A percentile compares a stretch with the other conserved stretches of the same genome.
phyloP scores from a whole-genome alignment of 257 asterid genomes.

The Lycium ferocissimum region DNA sequence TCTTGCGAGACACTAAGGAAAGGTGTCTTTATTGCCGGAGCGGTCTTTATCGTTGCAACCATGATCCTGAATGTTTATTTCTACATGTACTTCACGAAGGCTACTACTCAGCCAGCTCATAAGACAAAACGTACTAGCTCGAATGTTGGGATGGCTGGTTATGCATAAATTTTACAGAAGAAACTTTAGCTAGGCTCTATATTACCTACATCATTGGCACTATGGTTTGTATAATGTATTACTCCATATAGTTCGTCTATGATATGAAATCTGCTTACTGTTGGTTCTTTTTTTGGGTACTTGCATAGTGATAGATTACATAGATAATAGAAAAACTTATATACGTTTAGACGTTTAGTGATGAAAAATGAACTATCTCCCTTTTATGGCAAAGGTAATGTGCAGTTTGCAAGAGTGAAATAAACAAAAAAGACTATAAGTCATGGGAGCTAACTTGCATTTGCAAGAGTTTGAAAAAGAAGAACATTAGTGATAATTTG shows the following conservation, averaged over 20 bases:
- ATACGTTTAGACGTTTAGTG: not conserved
- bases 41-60: conserved; percentile 78
- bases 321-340: not conserved
- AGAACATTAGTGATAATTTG: no score
- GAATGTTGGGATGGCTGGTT: conserved; percentile 64
- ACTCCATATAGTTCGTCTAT: not conserved
- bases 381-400: not conserved
- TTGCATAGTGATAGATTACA: not conserved
- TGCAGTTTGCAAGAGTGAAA: no score
- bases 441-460: no score
- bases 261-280: not conserved
- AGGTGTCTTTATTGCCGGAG: conserved; percentile 93
- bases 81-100: conserved; percentile 80
- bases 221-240: not conserved
- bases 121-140: conserved; percentile 58
- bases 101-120: conserved; percentile 64
- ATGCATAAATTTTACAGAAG: conserved; percentile 43
- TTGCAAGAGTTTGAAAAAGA: no score
- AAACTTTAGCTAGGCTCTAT: conserved; percentile 21
- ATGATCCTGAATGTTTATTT: conserved; percentile 78
- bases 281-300: not conserved
- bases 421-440: no score
- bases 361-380: not conserved
- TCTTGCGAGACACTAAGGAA: conserved; percentile 81
- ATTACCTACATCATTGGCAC: not conserved